Base-by-base conservation (phyloP, 176 grass and related monocot genomes). In the Rhynchospora breviuscula region DNA sequence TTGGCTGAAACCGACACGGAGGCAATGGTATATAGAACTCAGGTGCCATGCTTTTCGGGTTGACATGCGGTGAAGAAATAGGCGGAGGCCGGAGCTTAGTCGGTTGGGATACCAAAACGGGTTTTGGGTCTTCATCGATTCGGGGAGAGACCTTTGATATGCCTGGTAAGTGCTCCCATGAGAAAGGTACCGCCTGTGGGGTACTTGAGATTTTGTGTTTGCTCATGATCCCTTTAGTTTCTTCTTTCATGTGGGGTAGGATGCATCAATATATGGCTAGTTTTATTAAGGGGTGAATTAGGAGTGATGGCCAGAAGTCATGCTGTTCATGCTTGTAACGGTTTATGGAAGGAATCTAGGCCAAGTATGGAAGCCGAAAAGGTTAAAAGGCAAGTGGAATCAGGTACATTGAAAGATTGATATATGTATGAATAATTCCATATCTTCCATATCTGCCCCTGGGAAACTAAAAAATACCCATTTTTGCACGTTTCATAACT, bases 161-260 rank as follows among this genome's bases (percentile, higher is more conserved):
- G 4, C 92, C 95, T n/a, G 95, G 92, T 78, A 90, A 80, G 4
- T 91, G 81, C 89, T 98, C 95, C 95, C 92, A 98, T n/a, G 92
- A 87, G 92, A 98, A 98, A 23, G 94, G 84, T 67, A 97, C 87
- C 48, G 85, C 3, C 53, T 82, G 62, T 48, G 63, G 44, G 26
- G 69, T 62, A 61, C 33, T 59, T 12, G 58, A 46, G 56, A 48
- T 67, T 19, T 23, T 60, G 58, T 78, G 82, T 40, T 78, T 62
- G 69, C 54, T 84, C 82, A 84, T 29, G 26, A 29, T 79, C 31
- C 44, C 35, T 66, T 65, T 85, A 40, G 35, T 85, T 31, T 63
- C 45, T 49, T 25, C 31, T 85, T 75, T 31, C 17, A 4, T 22
- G 43, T 67, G n/a, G 9, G 46, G 62, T 49, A 21, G 14, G 45